Conservation (phyloP, 108 stramenopile genomes). For the Mayamaea pseudoterrestris region DNA sequence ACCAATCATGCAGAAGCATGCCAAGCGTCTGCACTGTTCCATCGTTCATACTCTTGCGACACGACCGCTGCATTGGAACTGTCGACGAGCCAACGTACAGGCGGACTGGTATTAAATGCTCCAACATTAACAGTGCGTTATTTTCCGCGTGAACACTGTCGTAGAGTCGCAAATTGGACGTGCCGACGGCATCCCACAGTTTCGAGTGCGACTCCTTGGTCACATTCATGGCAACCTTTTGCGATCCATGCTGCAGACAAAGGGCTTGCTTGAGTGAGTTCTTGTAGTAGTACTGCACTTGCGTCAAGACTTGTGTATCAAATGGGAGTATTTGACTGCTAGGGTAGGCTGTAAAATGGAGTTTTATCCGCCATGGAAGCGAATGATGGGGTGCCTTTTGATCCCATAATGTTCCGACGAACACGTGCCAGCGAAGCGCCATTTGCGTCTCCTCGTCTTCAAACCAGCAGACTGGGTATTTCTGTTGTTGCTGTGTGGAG, state of each 20-base stretch:
- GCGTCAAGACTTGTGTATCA: constrained; percentile 21
- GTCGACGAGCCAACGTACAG: constrained; percentile 31
- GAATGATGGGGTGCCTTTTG: constrained; percentile 14
- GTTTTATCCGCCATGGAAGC: constrained; percentile 63
- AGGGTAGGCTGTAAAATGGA: constrained; percentile 72
- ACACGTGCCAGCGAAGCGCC: constrained; percentile 70
- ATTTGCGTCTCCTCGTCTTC: constrained; percentile 56
- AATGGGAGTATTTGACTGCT: constrained; percentile 40
- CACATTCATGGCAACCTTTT: constrained; percentile 54
- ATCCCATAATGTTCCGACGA: constrained; percentile 68
- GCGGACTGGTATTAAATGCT: constrained; percentile 41
- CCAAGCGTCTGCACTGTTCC: constrained; percentile 11
- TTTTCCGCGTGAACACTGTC: constrained; percentile 27
- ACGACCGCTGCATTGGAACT: constrained; percentile 48
- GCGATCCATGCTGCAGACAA: constrained; percentile 45
- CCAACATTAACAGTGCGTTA: constrained; percentile 15
- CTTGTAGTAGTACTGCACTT: constrained; percentile 35
- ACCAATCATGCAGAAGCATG: constrained; percentile 25
- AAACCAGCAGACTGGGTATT: constrained; percentile 70
- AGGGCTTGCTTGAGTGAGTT: constrained; percentile 80
- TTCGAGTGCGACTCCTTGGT: constrained; percentile 45
- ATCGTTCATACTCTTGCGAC: constrained; percentile 5
- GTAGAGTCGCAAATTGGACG: constrained; percentile 10
- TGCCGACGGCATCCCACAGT: constrained; percentile 55
- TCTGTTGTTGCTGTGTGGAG: neutral